These are phyloP conservation scores for Dysphania ambrosioides DNA, from an alignment of 148 eudicot genomes.

Conservation along the genomic window DNA sequence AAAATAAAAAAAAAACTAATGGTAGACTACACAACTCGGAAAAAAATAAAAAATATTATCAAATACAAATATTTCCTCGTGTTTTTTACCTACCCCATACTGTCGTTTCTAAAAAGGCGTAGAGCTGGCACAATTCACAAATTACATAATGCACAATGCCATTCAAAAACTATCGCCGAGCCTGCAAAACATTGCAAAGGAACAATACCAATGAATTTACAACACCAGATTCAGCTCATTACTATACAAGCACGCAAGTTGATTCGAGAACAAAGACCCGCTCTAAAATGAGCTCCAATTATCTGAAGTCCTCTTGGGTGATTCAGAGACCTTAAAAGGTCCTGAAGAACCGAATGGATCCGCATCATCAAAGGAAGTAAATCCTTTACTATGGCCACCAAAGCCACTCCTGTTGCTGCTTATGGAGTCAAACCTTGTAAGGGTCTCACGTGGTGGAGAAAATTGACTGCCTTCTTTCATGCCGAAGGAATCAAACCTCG, in stretches of 20 bases:
- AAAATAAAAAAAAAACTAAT: too few relatives aligned
- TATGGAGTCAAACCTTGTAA: constrained; percentile 72
- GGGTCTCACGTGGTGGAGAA: constrained; percentile 58
- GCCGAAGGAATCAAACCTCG: constrained; percentile 54
- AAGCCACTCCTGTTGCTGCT: constrained; percentile 60
- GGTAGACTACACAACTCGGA: too few relatives aligned
- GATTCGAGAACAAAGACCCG: neutral
- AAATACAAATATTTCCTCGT: too few relatives aligned
- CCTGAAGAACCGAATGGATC: constrained; percentile 94
- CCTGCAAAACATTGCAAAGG: constrained; percentile 13
- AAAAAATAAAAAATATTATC: too few relatives aligned
- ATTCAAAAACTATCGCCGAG: neutral
- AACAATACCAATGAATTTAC: constrained; percentile 20
- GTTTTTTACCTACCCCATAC: neutral
- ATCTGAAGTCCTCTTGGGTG: constrained; percentile 62
- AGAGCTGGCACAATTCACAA: neutral
- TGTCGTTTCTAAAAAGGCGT: neutral
- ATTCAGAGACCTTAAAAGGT: constrained; percentile 77
- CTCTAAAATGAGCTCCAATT: constrained; percentile 70
- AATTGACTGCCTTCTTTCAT: constrained; percentile 37
- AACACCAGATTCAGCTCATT: constrained; percentile 10
- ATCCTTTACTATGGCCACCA: constrained; percentile 56
- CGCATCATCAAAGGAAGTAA: constrained; percentile 75
- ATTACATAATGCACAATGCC: constrained; percentile 6
- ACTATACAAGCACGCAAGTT: constrained; percentile 23